Conservation (phyloP, 23 red algal genomes). For the Pyropia yezoensis region DNA sequence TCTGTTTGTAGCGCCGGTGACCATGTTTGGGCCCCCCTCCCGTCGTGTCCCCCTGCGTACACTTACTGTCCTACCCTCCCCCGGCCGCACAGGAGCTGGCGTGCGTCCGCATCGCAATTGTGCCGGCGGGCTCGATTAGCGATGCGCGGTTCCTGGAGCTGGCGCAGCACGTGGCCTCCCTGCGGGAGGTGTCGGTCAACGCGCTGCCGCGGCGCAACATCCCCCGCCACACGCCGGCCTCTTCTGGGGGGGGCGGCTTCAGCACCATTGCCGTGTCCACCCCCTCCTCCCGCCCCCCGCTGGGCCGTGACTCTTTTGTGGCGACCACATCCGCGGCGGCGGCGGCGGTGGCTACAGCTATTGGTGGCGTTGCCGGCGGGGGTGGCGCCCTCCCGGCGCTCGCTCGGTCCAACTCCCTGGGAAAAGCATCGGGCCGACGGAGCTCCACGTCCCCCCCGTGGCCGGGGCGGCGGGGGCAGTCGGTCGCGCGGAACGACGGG, state of each 20-base stretch:
- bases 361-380: neutral
- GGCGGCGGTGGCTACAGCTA: neutral
- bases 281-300: conserved; percentile 29
- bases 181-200: conserved; percentile 35
- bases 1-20: too few species aligned
- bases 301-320: conserved; percentile 13
- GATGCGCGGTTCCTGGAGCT: conserved; percentile 48
- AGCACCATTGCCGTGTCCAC: neutral
- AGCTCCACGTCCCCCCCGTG: too few species aligned
- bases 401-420: too few species aligned
- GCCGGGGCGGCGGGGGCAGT: too few species aligned
- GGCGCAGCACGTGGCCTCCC: conserved; percentile 31
- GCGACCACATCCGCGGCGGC: neutral
- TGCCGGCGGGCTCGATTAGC: conserved; percentile 43
- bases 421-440: too few species aligned
- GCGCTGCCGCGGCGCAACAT: conserved; percentile 52
- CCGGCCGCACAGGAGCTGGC: conserved; percentile 9
- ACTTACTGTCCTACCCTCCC: too few species aligned
- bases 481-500: too few species aligned
- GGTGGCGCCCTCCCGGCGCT: too few species aligned
- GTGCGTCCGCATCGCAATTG: conserved; percentile 49
- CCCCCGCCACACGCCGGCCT: conserved; percentile 20
- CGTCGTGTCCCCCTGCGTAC: too few species aligned
- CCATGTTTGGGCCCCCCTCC: too few species aligned
- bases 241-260: conserved; percentile 13